These are phyloP conservation scores for Oemleria cerasiformis DNA, from an alignment of 306 rosid genomes.

Conservation along the genomic window DNA sequence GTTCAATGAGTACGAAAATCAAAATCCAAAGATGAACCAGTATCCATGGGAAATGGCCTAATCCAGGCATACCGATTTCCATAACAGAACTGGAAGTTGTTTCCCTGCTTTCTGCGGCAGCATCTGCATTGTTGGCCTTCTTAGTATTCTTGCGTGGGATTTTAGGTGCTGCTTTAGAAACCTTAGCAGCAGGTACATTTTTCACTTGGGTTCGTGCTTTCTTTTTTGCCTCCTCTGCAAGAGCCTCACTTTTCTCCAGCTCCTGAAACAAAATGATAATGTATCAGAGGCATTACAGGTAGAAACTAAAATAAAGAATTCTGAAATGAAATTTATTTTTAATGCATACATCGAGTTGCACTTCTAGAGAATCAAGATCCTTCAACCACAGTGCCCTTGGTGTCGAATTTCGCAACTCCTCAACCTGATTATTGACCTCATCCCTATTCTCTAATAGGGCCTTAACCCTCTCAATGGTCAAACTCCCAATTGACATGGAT, in stretches of 20 bases:
- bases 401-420: conserved; percentile 61
- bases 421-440: conserved; percentile 52
- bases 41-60: neutral
- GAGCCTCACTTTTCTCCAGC: conserved; percentile 54
- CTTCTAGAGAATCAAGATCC: conserved; percentile 72
- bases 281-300: conserved; percentile 3
- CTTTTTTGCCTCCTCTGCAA: conserved; percentile 50
- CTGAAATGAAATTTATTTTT: neutral
- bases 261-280: conserved; percentile 46
- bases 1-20: neutral
- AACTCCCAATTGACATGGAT: conserved; percentile 71
- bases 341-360: conserved; percentile 61
- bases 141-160: conserved; percentile 63
- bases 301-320: neutral
- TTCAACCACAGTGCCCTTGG: conserved; percentile 66
- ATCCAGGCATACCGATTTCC: conserved; percentile 62
- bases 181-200: conserved; percentile 27
- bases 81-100: conserved; percentile 38
- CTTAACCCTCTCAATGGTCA: conserved; percentile 79
- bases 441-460: conserved; percentile 59
- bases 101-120: conserved; percentile 37
- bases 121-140: conserved; percentile 50
- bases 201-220: conserved; percentile 43
- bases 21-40: neutral
- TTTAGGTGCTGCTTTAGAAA: conserved; percentile 48